Conservation (phyloP, 2,329 filamentous ascomycete species). For the Tricladium varicosporioides region DNA sequence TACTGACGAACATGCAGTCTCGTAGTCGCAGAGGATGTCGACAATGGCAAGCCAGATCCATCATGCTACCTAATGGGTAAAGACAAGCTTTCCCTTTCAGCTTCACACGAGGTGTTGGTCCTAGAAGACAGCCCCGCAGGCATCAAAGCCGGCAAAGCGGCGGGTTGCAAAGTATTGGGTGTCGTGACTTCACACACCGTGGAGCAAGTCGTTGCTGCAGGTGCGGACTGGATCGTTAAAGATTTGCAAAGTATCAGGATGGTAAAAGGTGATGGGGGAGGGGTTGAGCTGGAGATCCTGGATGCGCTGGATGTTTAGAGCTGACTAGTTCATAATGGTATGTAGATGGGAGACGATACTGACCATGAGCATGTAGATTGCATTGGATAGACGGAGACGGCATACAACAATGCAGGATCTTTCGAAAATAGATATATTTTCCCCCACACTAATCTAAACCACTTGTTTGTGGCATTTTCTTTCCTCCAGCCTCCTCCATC, state of each 20-base stretch:
- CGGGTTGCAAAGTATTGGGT: constrained; percentile 66
- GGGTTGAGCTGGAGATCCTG: constrained; percentile 31
- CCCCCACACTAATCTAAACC: too few species aligned
- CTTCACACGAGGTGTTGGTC: constrained; percentile 49
- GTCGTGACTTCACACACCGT: constrained; percentile 64
- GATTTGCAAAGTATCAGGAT: constrained; percentile 63
- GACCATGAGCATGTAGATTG: too few species aligned
- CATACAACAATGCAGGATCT: too few species aligned
- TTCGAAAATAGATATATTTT: too few species aligned
- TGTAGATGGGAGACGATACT: too few species aligned
- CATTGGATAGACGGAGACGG: too few species aligned
- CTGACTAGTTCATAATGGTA: background rate
- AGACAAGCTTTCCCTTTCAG: constrained; percentile 51
- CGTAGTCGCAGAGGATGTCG: constrained; percentile 74
- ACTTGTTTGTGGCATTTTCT: too few species aligned
- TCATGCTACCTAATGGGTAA: constrained; percentile 70
- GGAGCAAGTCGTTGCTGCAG: constrained; percentile 57
- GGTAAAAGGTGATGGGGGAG: constrained; percentile 42
- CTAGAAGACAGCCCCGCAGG: constrained; percentile 71
- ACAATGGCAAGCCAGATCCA: constrained; percentile 75
- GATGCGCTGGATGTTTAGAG: constrained; percentile 23
- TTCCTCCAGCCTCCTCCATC: too few species aligned
- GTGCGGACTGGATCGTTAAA: constrained; percentile 67
- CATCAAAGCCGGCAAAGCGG: constrained; percentile 66
- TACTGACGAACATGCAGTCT: constrained; percentile 36